Base-by-base conservation (phyloP, 108 stramenopile species). In the Skeletonema costatum region DNA sequence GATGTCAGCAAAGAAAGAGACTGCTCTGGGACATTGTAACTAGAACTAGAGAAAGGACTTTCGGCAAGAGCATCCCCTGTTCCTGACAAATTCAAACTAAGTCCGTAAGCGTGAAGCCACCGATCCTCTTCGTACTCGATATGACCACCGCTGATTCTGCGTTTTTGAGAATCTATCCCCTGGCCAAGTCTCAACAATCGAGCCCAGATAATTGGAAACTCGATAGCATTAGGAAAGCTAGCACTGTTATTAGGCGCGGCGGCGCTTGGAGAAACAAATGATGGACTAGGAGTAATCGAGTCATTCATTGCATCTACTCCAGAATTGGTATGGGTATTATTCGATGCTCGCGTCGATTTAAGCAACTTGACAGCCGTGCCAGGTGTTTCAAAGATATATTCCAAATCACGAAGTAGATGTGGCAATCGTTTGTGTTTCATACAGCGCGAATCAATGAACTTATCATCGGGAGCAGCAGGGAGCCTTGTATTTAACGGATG, bases 371-470 rank as follows among this genome's bases (percentile, higher is more conserved):
- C 66, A 5, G 93, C 87, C 31, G 95, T 96, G 32, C 92, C 91
- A 61, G 93, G 90, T 39, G 93, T 97, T 75, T 97, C 94, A 66
- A 94, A 89, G 9, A 95, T 88, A 70, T 95, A 97, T 71, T 97
- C 96, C 68, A 97, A 85, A 76, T 97, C 96, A 30, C 96, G 85
- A 25, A 97, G 76, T 17, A 95, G 70, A 60, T 92, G 93, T 13
- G 94, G 93, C 42, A 97, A 75, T 29, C 96, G 84, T 73, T 93
- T 95, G 76, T 95, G 92, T 50, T 87, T 83, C 38, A 90, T 93
- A 16, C 91, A 93, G 42, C 92, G 74, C 9, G 91, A 92, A 70
- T 97, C 93, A 29, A 97, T 75, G 69, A 95, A 97, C 50, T 89
- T 91, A 82, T 97, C 96, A 64, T 93, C 92, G 32, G 89, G 86